These are phyloP conservation scores for Nicotiana tomentosiformis DNA, from an alignment of 257 asterid genomes.

Conservation along the genomic window DNA sequence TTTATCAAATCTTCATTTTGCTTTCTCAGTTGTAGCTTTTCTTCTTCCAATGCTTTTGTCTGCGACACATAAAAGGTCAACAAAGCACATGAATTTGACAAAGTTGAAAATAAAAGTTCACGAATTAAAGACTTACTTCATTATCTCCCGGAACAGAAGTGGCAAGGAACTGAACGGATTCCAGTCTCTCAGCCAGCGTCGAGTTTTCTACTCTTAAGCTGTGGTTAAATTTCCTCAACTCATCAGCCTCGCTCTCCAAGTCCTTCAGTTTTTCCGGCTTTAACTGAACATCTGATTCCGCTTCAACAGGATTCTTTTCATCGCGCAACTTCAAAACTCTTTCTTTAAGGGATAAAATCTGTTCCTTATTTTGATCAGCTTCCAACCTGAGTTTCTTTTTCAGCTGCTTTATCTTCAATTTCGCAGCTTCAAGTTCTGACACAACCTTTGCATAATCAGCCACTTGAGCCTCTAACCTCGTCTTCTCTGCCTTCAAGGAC, in stretches of 20 bases:
- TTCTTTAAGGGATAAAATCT: slow-evolving; percentile 60
- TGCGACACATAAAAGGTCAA: slow-evolving; percentile 17
- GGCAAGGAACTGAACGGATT: slow-evolving; percentile 40
- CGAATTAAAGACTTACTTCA: slow-evolving; percentile 35
- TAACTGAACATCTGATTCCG: slow-evolving; percentile 25
- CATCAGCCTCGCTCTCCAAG: slow-evolving; percentile 50
- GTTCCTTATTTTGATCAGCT: slow-evolving; percentile 59
- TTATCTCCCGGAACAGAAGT: slow-evolving; percentile 42
- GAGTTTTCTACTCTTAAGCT: slow-evolving; percentile 50
- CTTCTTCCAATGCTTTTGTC: slow-evolving; percentile 49
- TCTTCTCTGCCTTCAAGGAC: slow-evolving; percentile 61
- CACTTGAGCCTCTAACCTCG: slow-evolving; percentile 50
- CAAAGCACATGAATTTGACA: neutral
- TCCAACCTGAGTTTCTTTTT: slow-evolving; percentile 53
- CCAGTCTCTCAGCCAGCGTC: slow-evolving; percentile 45
- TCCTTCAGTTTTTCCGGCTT: slow-evolving; percentile 31
- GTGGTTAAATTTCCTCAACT: slow-evolving; percentile 42
- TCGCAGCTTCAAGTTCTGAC: slow-evolving; percentile 66
- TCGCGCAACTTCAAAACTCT: slow-evolving; percentile 56
- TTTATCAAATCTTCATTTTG: slow-evolving; percentile 47
- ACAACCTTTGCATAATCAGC: slow-evolving; percentile 54
- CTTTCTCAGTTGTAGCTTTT: slow-evolving; percentile 37
- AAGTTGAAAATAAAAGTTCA: neutral
- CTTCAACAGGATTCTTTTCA: slow-evolving; percentile 29
- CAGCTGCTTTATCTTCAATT: slow-evolving; percentile 54